These are phyloP conservation scores for Clonostachys rhizophaga DNA, from an alignment of 2,329 filamentous ascomycete species.

Conservation along the genomic window DNA sequence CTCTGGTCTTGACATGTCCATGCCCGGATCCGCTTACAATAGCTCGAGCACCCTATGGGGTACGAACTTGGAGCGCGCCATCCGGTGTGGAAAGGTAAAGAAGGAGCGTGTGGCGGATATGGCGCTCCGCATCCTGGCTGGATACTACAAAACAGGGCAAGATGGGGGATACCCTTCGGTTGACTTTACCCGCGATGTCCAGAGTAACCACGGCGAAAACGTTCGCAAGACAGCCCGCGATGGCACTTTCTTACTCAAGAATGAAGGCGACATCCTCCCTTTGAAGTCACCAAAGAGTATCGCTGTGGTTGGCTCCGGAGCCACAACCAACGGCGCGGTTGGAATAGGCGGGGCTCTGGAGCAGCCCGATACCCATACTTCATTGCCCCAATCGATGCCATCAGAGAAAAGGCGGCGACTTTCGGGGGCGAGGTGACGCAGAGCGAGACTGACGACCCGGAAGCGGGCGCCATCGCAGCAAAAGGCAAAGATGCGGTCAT, in stretches of 20 bases:
- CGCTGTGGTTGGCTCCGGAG: conserved; percentile 59
- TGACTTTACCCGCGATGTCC: conserved; percentile 49
- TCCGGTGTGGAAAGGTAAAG: conserved; percentile 53
- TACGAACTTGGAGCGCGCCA: conserved; percentile 41
- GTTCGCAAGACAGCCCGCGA: conserved; percentile 51
- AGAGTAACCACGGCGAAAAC: conserved; percentile 58
- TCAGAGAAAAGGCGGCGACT: conserved; percentile 48
- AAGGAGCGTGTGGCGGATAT: conserved; percentile 63
- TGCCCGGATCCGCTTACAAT: conserved; percentile 65
- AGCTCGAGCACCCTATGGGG: conserved; percentile 50
- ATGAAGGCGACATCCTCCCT: conserved; percentile 50
- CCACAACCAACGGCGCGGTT: conserved; percentile 56
- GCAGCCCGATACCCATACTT: conserved; percentile 62
- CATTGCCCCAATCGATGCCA: conserved; percentile 59
- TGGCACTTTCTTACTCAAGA: conserved; percentile 64
- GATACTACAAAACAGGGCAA: conserved; percentile 57
- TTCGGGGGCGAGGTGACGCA: conserved; percentile 41
- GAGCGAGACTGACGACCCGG: conserved; percentile 51
- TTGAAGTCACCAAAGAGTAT: conserved; percentile 42
- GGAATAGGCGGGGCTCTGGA: conserved; percentile 66
- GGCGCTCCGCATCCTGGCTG: conserved; percentile 57
- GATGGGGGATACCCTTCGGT: conserved; percentile 42
- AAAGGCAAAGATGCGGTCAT: conserved; percentile 50
- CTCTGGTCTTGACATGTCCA: conserved; percentile 74
- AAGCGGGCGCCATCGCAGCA: conserved; percentile 33